These are phyloP conservation scores for Gamsiella multidivaricata DNA, from an alignment of 192 early-diverging fungal genomes.

Conservation along the genomic window DNA sequence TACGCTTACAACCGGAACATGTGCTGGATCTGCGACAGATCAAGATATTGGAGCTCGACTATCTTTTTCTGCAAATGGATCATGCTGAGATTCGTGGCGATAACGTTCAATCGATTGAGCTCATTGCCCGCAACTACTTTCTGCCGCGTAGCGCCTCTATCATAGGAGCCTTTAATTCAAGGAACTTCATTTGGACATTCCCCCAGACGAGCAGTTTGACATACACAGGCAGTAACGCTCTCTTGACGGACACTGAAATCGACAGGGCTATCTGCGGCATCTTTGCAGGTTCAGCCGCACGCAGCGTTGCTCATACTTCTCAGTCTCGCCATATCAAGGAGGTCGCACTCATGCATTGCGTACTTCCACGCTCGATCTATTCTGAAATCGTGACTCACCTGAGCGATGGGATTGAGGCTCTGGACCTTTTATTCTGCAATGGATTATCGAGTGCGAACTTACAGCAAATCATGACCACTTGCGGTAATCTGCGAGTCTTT, in stretches of 20 bases:
- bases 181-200: no score
- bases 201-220: no score
- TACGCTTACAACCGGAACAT: no score
- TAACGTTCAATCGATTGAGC: neutral
- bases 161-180: no score
- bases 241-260: no score
- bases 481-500: neutral
- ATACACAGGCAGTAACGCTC: no score
- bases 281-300: no score
- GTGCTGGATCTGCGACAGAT: slow-evolving; percentile 2
- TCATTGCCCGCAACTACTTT: slow-evolving; percentile 1
- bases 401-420: neutral
- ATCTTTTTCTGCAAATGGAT: neutral
- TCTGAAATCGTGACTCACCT: neutral
- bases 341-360: no score
- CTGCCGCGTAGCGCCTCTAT: no score
- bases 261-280: no score
- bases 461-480: neutral
- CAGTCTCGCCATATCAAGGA: no score
- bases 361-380: neutral
- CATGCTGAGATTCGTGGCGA: slow-evolving; percentile 1
- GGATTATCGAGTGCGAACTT: slow-evolving; percentile 5
- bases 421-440: neutral
- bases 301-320: no score
- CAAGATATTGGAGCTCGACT: neutral